phyloP scores from a whole-genome alignment of 495 filamentous ascomycete genomes.

The Usnea hakonensis region DNA sequence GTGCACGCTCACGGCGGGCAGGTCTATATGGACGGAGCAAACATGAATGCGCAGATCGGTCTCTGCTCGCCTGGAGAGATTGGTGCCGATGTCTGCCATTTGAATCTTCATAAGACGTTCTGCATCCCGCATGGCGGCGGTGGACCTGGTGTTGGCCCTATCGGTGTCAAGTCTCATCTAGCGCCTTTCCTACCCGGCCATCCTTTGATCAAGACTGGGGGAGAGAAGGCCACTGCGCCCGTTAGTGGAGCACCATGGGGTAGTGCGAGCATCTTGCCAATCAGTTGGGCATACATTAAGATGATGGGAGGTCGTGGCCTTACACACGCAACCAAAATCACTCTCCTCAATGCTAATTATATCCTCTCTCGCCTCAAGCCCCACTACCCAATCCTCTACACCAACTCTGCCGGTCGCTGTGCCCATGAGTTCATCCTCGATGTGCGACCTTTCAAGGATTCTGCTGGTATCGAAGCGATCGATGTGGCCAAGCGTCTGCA shows the following conservation, averaged over 20 bases:
- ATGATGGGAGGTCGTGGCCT: constrained; percentile 91
- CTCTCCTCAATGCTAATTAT: constrained; percentile 95
- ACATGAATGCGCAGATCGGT: constrained; percentile 98
- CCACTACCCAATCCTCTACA: constrained; percentile 89
- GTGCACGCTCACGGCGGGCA: constrained; percentile 87
- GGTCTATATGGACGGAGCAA: constrained; percentile 99
- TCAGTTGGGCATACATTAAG: constrained; percentile 96
- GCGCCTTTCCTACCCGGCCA: constrained; percentile 72
- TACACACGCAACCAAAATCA: constrained; percentile 91
- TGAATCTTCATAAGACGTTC: constrained; percentile 99
- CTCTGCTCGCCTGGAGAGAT: constrained; percentile 96
- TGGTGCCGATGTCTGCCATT: constrained; percentile 94
- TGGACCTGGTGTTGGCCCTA: constrained; percentile 90
- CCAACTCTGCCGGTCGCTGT: constrained; percentile 78
- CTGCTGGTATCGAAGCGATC: constrained; percentile 82
- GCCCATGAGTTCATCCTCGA: constrained; percentile 99
- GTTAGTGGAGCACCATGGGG: constrained; percentile 87
- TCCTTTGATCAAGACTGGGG: constrained; percentile 56
- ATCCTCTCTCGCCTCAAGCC: constrained; percentile 84
- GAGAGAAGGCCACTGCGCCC: constrained; percentile 55
- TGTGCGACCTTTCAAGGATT: constrained; percentile 76
- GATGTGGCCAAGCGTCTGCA: constrained; percentile 97
- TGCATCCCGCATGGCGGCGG: constrained; percentile 98
- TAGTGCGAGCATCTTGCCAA: constrained; percentile 88
- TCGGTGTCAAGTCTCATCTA: constrained; percentile 83